Evolutionary conservation across 768 basidiomycete species (phyloP).

Genomic region (Collybia mongolica): DNA sequence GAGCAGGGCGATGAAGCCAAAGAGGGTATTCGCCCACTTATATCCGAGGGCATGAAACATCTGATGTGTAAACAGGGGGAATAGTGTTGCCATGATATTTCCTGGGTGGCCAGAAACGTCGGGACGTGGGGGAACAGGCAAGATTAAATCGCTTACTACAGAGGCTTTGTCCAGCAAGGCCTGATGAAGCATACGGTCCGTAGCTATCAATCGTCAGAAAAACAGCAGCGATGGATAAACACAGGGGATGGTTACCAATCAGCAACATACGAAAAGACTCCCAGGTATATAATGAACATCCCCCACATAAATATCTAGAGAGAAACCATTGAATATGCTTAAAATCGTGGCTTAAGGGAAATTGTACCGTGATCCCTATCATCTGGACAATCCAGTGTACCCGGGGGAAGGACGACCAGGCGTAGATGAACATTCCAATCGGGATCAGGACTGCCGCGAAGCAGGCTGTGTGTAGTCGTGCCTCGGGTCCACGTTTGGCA

Average conservation of each 20-base stretch:
- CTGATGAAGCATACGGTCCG: conserved; percentile 65
- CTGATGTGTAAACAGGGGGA: conserved; percentile 59
- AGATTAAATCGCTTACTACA: no score
- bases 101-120: neutral
- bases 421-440: conserved; percentile 66
- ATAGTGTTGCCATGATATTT: conserved; percentile 35
- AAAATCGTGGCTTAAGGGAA: neutral
- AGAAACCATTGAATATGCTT: conserved; percentile 7
- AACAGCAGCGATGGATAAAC: neutral
- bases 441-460: conserved; percentile 54
- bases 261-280: conserved; percentile 59
- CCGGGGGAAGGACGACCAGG: conserved; percentile 55
- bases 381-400: conserved; percentile 62
- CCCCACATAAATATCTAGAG: conserved; percentile 48
- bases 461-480: conserved; percentile 59
- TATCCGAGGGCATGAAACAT: conserved; percentile 56
- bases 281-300: conserved; percentile 52
- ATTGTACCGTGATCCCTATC: conserved; percentile 6
- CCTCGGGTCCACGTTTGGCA: conserved; percentile 47
- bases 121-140: no score
- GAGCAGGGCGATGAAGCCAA: conserved; percentile 46
- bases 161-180: conserved; percentile 68
- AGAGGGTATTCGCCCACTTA: conserved; percentile 58
- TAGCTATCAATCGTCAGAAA: conserved; percentile 29
- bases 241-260: conserved; percentile 46